Evolutionary conservation across 2,329 filamentous ascomycete species (phyloP), one percentile per base, ranked within the genome.

Genomic region (Penicillium verrucosum): DNA sequence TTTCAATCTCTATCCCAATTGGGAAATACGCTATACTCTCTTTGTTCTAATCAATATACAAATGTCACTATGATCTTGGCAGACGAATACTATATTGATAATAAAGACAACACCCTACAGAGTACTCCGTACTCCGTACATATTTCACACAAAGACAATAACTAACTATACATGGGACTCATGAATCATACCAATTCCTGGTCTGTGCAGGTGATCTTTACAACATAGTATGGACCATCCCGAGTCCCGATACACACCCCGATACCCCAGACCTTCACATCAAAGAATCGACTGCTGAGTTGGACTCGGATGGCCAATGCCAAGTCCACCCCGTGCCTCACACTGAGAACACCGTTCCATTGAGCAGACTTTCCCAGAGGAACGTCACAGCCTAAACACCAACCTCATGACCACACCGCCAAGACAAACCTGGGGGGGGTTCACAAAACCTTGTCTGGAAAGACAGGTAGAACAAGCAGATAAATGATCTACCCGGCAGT

Each of bases 401-500:
- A 29, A 36, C 45, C 44, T n/a, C 30, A 54, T 43, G 32, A 38
- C 23, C 23, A 18, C 7, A 0, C 14, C 21, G 54, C 54, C 54
- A 56, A 52, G 54, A 30, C 7, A 40, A 29, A 36, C 8, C 29
- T 18, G 43, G 11, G 29, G 29, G 11, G 29, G 42, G 23, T 43
- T 38, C 50, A 48, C 37, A 43, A 37, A 29, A 34, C 41, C n/a
- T 18, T 21, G 23, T n/a, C 42, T 30, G 23, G 38, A 30, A 34
- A 29, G 40, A 42, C 30, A 38, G 43, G 45, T 37, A 18, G 34
- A 58, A 46, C 56, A 42, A 32, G 32, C 51, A 54, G 29, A 58
- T 58, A 46, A 58, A 54, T 58, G 51, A 58, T 51, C 51, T 40
- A 47, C 43, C 44, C 23, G 38, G 43, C 50, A 32, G 51, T 25